Evolutionary conservation across 768 basidiomycete genomes (phyloP).

Genomic region (Mycena rosella): DNA sequence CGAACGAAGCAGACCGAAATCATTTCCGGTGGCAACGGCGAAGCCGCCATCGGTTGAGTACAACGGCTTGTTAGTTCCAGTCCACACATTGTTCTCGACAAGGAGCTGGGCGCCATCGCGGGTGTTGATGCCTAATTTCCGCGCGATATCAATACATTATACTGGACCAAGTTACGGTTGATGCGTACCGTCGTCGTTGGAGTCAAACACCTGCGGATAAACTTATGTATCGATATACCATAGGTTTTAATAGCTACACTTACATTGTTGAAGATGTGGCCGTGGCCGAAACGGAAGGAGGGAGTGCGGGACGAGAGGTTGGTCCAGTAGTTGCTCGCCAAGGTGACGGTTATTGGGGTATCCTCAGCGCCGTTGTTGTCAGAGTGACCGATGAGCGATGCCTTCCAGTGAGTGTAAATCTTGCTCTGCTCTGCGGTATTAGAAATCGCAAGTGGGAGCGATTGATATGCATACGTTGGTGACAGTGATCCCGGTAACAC

Average conservation of each 20-base stretch:
- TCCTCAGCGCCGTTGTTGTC: constrained; percentile 56
- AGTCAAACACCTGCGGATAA: constrained; percentile 46
- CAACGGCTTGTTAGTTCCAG: constrained; percentile 54
- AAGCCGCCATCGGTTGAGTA: constrained; percentile 57
- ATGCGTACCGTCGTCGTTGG: constrained; percentile 56
- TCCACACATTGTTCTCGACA: constrained; percentile 63
- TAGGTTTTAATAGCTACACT: neutral
- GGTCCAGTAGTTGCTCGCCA: constrained; percentile 57
- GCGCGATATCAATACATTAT: too few species aligned
- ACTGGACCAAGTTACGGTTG: constrained; percentile 32
- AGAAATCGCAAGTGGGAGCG: neutral
- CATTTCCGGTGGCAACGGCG: constrained; percentile 54
- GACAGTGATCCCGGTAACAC: constrained; percentile 56
- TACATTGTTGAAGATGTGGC: constrained; percentile 60
- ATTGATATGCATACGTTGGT: constrained; percentile 43
- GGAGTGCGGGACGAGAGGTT: constrained; percentile 61
- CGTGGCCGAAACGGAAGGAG: constrained; percentile 60
- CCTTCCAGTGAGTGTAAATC: constrained; percentile 62
- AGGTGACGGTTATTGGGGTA: constrained; percentile 41
- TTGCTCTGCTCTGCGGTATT: constrained; percentile 39
- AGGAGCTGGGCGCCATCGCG: constrained; percentile 60
- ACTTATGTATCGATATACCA: too few species aligned
- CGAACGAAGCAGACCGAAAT: constrained; percentile 42
- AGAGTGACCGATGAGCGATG: constrained; percentile 57
- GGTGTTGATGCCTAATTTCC: constrained; percentile 36